Conservation (phyloP, 78 protist genomes). For the Dictyostelium brefeldianum region DNA sequence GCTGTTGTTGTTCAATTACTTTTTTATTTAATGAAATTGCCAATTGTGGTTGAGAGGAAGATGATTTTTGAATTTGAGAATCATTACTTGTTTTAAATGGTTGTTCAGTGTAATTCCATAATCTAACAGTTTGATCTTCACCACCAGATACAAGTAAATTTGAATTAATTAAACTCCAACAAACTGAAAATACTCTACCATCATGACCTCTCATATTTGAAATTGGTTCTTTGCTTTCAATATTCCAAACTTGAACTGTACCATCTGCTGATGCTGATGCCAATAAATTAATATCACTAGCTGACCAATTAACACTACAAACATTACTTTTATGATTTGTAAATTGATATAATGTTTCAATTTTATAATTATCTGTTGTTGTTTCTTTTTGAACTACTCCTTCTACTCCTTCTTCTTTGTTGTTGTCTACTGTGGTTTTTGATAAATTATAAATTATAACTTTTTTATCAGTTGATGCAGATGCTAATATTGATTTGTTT, state of each 20-base stretch:
- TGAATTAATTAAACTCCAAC: constrained; percentile 20
- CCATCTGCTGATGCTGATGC: constrained; percentile 43
- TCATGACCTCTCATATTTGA: constrained; percentile 72
- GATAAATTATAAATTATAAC: constrained; percentile 20
- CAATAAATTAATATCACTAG: constrained; percentile 18
- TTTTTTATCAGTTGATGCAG: constrained; percentile 57
- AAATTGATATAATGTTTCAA: constrained; percentile 14
- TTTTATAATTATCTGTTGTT: not conserved
- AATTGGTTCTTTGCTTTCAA: constrained; percentile 8
- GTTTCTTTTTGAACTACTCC: not conserved
- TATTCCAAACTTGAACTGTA: constrained; percentile 60
- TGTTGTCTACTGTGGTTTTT: not conserved
- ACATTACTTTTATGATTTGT: constrained; percentile 35
- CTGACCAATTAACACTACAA: constrained; percentile 58
- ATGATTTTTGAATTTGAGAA: not conserved
- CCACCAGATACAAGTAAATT: constrained; percentile 62
- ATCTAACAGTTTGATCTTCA: constrained; percentile 77
- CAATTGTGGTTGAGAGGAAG: constrained; percentile 4
- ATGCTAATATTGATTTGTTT: constrained; percentile 6
- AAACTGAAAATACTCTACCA: constrained; percentile 58
- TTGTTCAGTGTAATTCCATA: constrained; percentile 52
- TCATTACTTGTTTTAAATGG: constrained; percentile 22
- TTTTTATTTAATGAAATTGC: constrained; percentile 19
- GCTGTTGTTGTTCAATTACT: not conserved
- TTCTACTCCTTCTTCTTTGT: not conserved